Conservation (phyloP, 1,284 basidiomycete genomes). For the Neolentinus lepideus region DNA sequence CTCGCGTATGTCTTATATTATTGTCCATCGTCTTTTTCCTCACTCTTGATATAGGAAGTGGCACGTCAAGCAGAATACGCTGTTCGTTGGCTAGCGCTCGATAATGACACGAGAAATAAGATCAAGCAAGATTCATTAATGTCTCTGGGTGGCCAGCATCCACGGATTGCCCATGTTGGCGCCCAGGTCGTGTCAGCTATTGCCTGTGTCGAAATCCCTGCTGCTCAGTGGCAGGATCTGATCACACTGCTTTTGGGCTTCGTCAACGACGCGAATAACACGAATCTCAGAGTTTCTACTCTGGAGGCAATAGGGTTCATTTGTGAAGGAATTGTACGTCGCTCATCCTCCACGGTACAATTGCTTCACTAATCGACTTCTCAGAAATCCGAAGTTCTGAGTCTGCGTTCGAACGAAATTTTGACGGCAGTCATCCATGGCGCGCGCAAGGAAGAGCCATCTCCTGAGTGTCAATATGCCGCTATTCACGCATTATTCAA, state of each 20-base stretch:
- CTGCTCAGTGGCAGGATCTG: conserved; percentile 84
- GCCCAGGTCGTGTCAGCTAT: conserved; percentile 94
- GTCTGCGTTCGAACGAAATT: conserved; percentile 92
- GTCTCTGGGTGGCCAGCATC: conserved; percentile 71
- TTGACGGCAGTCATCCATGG: conserved; percentile 98
- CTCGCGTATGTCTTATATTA: conserved; percentile 58
- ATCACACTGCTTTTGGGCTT: conserved; percentile 87
- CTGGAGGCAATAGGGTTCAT: conserved; percentile 96
- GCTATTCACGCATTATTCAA: conserved; percentile 93
- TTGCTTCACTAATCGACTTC: conserved; percentile 3
- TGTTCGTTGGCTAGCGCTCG: conserved; percentile 77
- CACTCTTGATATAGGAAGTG: conserved; percentile 50
- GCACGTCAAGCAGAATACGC: conserved; percentile 73
- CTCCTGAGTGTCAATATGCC: conserved; percentile 90
- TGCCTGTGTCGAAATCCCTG: conserved; percentile 88
- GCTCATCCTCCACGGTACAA: conserved; percentile 6
- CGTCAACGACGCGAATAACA: conserved; percentile 74
- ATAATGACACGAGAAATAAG: conserved; percentile 63
- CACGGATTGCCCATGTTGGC: conserved; percentile 79
- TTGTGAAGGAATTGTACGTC: conserved; percentile 90
- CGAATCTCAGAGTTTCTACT: conserved; percentile 81
- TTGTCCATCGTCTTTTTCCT: conserved; percentile 10
- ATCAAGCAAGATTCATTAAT: conserved; percentile 87
- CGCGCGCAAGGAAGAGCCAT: conserved; percentile 92
- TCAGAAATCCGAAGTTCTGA: conserved; percentile 88